Base-by-base conservation (phyloP, 2,329 filamentous ascomycete genomes). In the Diplocarpon rosae region DNA sequence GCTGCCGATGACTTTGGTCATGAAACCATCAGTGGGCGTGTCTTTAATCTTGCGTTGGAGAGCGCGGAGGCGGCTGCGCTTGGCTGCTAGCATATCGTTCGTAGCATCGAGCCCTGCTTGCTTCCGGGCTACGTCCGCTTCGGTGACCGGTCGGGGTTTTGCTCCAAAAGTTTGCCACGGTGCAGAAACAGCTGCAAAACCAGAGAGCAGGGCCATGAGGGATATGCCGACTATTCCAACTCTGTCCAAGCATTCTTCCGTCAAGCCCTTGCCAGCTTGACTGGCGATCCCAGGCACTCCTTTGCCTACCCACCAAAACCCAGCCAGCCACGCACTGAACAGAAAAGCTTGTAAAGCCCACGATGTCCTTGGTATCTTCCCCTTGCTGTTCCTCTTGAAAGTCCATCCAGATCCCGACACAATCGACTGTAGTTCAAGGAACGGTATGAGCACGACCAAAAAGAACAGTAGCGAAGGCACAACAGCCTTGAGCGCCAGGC, bases 171-270 rank as follows among this genome's bases (percentile, higher is more conserved):
- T 85, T 59, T 93, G 83, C 85, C 87, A 94, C 1, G 88, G 78
- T 1, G 84, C 83, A 17, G 84, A 89, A 29, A 93, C 83, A n/a
- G 85, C 85, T 5, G 87, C 87, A 57, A 93, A 94, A 0, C 87
- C 87, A 6, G 86, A 86, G n/a, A 94, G 69, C 12, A 89, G 72
- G 13, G 86, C 87, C 85, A 94, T 93, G 42, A 92, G 66, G 38
- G 83, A 80, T 45, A 92, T 87, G 3, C 87, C 87, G 50, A 93
- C 86, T 33, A 94, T 81, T 11, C 86, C 87, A 20, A 94, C 79
- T 36, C 87, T 66, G 60, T 80, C 76, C 30, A 82, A 65, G 52
- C 76, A 80, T 8, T 71, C 76, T 55, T 62, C 59, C 34, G 48
- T 62, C 27, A 48, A 59, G 56, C 13, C 51, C 53, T 64, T 54